phyloP scores from a whole-genome alignment of 1,284 basidiomycete genomes.

The Neotropicomus parvogracilis region DNA sequence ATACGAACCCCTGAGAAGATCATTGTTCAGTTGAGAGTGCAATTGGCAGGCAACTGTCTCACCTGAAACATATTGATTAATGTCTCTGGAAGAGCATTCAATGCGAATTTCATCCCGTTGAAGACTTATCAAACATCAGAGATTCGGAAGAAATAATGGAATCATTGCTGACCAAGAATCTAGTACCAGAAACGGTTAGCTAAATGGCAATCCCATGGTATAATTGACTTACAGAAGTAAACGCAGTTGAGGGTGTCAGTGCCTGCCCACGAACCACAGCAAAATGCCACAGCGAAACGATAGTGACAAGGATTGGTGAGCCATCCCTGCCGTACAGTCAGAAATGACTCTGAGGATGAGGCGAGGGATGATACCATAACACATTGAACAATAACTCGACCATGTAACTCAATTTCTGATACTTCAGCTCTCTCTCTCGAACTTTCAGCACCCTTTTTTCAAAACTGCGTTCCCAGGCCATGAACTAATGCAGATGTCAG shows the following conservation, averaged over 20 bases:
- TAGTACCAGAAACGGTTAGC: slow-evolving; percentile 23
- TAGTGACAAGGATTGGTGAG: slow-evolving; percentile 70
- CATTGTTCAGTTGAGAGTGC: background rate
- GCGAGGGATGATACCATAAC: slow-evolving; percentile 56
- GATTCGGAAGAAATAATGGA: background rate
- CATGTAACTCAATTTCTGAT: slow-evolving; percentile 80
- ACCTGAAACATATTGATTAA: slow-evolving; percentile 85
- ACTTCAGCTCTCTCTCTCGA: slow-evolving; percentile 76
- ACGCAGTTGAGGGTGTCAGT: slow-evolving; percentile 78
- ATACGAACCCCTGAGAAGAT: slow-evolving; percentile 66
- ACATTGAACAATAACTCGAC: slow-evolving; percentile 81
- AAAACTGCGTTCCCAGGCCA: slow-evolving; percentile 94
- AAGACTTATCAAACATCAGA: slow-evolving; percentile 55
- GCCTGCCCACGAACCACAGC: slow-evolving; percentile 64
- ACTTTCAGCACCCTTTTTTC: slow-evolving; percentile 73
- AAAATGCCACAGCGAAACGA: slow-evolving; percentile 83
- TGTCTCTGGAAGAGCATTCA: slow-evolving; percentile 86
- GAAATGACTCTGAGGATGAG: slow-evolving; percentile 2
- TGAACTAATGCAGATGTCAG: slow-evolving; percentile 53
- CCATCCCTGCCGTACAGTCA: slow-evolving; percentile 50
- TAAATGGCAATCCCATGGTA: background rate
- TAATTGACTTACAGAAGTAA: slow-evolving; percentile 52
- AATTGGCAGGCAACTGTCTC: slow-evolving; percentile 4
- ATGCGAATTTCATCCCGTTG: slow-evolving; percentile 79
- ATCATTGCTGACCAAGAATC: slow-evolving; percentile 46